These are phyloP conservation scores for Thozetella sp. DNA, from an alignment of 495 filamentous ascomycete genomes.

Conservation along the genomic window DNA sequence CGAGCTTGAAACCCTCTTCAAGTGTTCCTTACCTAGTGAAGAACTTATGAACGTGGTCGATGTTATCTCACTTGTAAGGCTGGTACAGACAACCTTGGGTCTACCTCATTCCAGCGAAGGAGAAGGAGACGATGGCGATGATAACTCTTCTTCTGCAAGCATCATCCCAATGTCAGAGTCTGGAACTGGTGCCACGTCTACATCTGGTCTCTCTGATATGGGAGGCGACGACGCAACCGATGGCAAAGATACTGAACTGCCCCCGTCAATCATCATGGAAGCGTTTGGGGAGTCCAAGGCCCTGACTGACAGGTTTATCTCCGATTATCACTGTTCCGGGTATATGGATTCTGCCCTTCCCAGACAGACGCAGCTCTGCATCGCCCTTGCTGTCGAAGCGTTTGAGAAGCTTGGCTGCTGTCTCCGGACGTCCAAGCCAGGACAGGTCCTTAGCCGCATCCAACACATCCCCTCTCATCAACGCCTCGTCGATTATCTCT, in stretches of 20 bases:
- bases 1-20: slow-evolving; percentile 48
- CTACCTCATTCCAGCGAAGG: too few species aligned
- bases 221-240: not conserved
- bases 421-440: slow-evolving; percentile 27
- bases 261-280: not conserved
- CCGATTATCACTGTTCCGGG: too few species aligned
- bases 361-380: slow-evolving; percentile 29
- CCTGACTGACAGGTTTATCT: too few species aligned
- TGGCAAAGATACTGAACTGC: not conserved
- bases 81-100: slow-evolving; percentile 9
- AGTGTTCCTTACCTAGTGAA: slow-evolving; percentile 30
- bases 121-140: too few species aligned
- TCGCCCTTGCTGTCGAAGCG: slow-evolving; percentile 40
- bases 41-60: slow-evolving; percentile 35
- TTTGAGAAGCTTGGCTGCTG: slow-evolving; percentile 43
- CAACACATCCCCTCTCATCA: slow-evolving; percentile 28
- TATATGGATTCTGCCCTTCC: not conserved
- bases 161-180: too few species aligned
- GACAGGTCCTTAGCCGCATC: slow-evolving; percentile 35
- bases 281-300: slow-evolving; percentile 4
- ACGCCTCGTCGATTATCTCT: slow-evolving; percentile 36
- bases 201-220: too few species aligned
- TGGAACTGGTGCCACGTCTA: too few species aligned
- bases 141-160: too few species aligned
- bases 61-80: slow-evolving; percentile 11